Evolutionary conservation across 2,329 filamentous ascomycete genomes (phyloP).

Genomic region (Fusarium sp.): DNA sequence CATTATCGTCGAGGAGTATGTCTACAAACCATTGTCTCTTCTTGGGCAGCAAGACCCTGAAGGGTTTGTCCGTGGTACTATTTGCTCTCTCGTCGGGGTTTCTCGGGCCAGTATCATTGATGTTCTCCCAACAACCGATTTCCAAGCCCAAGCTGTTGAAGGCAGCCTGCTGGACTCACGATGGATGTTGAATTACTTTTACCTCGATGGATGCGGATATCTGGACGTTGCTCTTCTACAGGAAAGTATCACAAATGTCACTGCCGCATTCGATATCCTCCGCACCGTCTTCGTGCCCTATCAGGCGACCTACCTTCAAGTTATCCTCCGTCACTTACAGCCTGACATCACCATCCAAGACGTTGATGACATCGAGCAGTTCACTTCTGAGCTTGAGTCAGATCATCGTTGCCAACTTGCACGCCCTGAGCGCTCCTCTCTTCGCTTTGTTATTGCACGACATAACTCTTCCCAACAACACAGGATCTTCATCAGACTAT

Average conservation of each 20-base stretch:
- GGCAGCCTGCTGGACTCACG: constrained; percentile 33
- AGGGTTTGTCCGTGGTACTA: constrained; percentile 16
- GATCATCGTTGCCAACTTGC: neutral
- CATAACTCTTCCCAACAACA: constrained; percentile 13
- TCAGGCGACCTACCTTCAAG: constrained; percentile 21
- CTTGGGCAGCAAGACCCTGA: constrained; percentile 7
- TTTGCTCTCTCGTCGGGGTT: constrained; percentile 33
- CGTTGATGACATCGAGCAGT: constrained; percentile 10
- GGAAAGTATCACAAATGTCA: constrained; percentile 28
- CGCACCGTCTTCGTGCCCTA: constrained; percentile 32
- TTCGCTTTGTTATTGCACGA: constrained; percentile 18
- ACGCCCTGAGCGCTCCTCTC: neutral
- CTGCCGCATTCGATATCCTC: constrained; percentile 27
- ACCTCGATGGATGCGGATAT: constrained; percentile 8
- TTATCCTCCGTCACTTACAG: constrained; percentile 22
- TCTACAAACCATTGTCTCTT: constrained; percentile 22
- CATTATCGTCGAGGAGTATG: neutral
- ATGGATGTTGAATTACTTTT: constrained; percentile 39
- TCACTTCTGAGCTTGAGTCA: constrained; percentile 7
- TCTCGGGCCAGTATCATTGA: constrained; percentile 40
- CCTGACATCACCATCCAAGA: constrained; percentile 14
- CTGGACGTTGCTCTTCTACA: constrained; percentile 11
- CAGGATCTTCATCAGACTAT: constrained; percentile 26
- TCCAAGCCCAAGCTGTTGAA: constrained; percentile 27
- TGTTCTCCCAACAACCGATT: constrained; percentile 39